Evolutionary conservation across 1,139 yeast genomes (phyloP), one percentile per base, ranked within the genome.

Genomic region (Kurtzmaniella quercitrusa): DNA sequence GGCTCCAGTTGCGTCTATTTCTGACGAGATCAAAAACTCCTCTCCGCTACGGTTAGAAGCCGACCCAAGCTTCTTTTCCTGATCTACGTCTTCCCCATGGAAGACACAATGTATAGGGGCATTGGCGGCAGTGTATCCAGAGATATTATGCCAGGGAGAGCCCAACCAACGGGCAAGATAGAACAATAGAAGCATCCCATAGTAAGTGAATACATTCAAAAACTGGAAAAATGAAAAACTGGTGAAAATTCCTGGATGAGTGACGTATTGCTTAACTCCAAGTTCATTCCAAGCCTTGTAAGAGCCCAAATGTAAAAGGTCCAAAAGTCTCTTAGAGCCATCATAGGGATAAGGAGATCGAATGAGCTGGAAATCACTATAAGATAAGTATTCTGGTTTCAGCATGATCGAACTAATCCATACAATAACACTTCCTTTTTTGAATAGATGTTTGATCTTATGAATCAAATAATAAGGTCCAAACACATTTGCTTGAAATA

Each of bases 201-300:
- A 81, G 58, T 81, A 87, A 1, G 95, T 82, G 60, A 90, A 71
- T 8, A 85, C 63, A 58, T 89, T 89, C 60, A 94, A 74, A 51
- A 77, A 85, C 48, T 86, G 79, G 58, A 79, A 82, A 55, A 87
- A 88, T 2, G 95, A 85, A 50, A 84, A 84, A 47, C 95, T 85
- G 25, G 85, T 83, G 63, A 94, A 90, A 31, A 94, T 88, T 14
- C 99, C 99, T 0, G 99, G 99, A 50, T 93, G 97, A 8, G 87
- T 82, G 39, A 93, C 68, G 63, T 85, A 88, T 56, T 86, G 91
- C 38, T 69, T 69, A 41, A 93, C 78, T 1, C 81, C 84, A 44
- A 73, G 55, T 12, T 73, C 54, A 25, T 65, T 54, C 36, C 62
- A 57, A 54, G 66, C 54, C 47, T 77, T 60, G 58, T 77, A 85